Evolutionary conservation across 164 flowering plant genomes (phyloP).

Genomic region (Stephania japonica): DNA sequence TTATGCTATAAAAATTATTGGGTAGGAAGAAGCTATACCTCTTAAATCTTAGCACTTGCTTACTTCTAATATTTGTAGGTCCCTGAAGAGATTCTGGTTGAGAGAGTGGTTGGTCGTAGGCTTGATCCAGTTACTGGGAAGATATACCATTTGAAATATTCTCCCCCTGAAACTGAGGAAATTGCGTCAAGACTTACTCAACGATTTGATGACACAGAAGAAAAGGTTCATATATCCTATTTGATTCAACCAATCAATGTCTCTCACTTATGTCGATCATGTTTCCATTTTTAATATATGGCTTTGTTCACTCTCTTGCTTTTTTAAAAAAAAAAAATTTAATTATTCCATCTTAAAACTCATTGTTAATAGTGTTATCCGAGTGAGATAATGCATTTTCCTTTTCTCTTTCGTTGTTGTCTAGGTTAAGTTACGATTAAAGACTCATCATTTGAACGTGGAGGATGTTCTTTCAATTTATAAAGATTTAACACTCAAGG

Average conservation of each 20-base stretch:
- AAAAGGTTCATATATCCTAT: slow-evolving; percentile 43
- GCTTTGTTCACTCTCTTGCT: background rate
- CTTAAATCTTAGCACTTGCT: background rate
- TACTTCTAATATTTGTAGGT: slow-evolving; percentile 42
- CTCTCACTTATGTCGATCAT: background rate
- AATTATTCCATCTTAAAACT: too few species aligned
- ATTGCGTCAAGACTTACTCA: slow-evolving; percentile 88
- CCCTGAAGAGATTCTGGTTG: slow-evolving; percentile 84
- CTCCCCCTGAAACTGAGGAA: slow-evolving; percentile 93
- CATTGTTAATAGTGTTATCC: background rate
- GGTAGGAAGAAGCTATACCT: background rate
- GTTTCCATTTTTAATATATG: background rate
- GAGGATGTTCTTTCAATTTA: slow-evolving; percentile 76
- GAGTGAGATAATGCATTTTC: background rate
- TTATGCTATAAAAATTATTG: background rate
- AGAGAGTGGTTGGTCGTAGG: slow-evolving; percentile 95
- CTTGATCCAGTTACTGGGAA: slow-evolving; percentile 93
- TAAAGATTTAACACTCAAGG: slow-evolving; percentile 65
- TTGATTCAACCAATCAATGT: background rate
- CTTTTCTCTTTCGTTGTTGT: slow-evolving; percentile 9
- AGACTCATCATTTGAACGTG: slow-evolving; percentile 79
- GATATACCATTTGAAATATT: slow-evolving; percentile 90
- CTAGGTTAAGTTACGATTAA: slow-evolving; percentile 79
- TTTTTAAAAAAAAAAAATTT: too few species aligned
- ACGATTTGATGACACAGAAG: slow-evolving; percentile 97